Base-by-base conservation (phyloP, 345 rosid genomes). In the Cardamine resedifolia region DNA sequence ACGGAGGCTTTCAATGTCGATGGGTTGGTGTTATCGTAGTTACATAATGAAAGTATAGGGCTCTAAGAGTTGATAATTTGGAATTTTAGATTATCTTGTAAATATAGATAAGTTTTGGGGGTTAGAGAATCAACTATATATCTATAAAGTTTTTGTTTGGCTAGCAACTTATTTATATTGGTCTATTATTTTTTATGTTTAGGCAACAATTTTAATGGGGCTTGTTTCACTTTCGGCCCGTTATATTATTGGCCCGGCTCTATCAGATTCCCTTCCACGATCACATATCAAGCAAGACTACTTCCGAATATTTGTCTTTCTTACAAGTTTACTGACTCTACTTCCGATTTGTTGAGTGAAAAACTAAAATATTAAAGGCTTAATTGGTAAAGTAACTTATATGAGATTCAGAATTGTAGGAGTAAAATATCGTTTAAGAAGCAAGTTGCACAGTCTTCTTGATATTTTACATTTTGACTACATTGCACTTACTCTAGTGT, bases 1-100 rank as follows among this genome's bases (percentile, higher is more conserved):
- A 64, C 68, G 41, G 39, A 58, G 39, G 72, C 80, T 31, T 77
- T 77, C 59, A 33, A 20, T 15, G 72, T 41, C 62, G 10, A 18
- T 30, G 63, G 1, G 3, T 3, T 58, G 36, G 64, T 50, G 36
- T 0, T 70, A 30, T 12, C 7, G 12, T 47, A 33, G 34, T 3
- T 16, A 15, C 8, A 14, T 15, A 33, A 23, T 6, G 33, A 41
- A 41, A 51, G 47, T 45, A 30, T 59, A 50, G 47, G 48, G n/a
- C 0, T 38, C 2, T 30, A 14, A 8, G 49, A 47, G 63, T 51
- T 4, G 1, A 30, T 61, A 36, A 10, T n/a, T 44, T 2, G 1
- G 7, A 33, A 26, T 41, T 28, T 14, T 3, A 0, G 1, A 53
- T 50, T 23, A 28, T 60, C 21, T 23, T 28, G 63, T 30, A 67